Conservation (phyloP, 2,329 filamentous ascomycete species). For the Botrytis fragariae region DNA sequence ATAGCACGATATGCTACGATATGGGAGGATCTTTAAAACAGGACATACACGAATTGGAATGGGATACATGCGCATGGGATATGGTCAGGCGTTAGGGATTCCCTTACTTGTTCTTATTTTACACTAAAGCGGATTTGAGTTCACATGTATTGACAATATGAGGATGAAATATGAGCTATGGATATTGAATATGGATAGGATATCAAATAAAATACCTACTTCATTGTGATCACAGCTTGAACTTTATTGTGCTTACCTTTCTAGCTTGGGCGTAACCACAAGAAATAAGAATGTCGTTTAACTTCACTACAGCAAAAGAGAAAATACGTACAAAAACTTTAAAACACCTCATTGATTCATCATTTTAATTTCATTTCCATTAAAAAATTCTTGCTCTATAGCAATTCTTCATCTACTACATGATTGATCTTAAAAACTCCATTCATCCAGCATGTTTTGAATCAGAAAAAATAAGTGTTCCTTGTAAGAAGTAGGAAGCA, state of each 20-base stretch:
- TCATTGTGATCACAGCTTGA: background rate
- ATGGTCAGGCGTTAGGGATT: background rate
- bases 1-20: background rate
- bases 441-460: slow-evolving; percentile 5
- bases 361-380: slow-evolving; percentile 14
- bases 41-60: background rate
- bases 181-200: background rate
- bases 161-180: background rate
- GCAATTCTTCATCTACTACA: slow-evolving; percentile 11
- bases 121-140: background rate
- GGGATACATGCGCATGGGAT: background rate
- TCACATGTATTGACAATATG: background rate
- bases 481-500: slow-evolving; percentile 15
- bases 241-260: no score
- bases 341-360: background rate
- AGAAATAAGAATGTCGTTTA: background rate
- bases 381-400: slow-evolving; percentile 17
- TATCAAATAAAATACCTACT: background rate
- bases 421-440: slow-evolving; percentile 18
- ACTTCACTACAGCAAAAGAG: no score
- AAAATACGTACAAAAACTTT: background rate
- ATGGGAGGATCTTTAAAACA: background rate
- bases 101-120: background rate
- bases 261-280: background rate
- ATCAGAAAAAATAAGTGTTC: slow-evolving; percentile 12